Conservation (phyloP, 371 early-diverging fungal species). For the Mucor racemosus region DNA sequence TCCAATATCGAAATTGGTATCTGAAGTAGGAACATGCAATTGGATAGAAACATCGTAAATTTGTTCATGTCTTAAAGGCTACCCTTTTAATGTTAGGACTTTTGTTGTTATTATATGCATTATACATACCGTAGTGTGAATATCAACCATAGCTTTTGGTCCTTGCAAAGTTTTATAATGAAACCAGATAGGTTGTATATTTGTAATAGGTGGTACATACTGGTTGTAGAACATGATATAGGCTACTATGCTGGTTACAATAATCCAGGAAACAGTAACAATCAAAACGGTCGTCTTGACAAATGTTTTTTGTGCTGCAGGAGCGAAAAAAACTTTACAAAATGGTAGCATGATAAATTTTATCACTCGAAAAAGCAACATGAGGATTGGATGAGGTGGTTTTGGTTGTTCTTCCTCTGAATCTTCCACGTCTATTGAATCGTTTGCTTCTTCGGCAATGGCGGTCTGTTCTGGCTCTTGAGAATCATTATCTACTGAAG, state of each 20-base stretch:
- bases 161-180: conserved; percentile 31
- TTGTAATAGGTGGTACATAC: conserved; percentile 48
- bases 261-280: conserved; percentile 37
- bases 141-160: conserved; percentile 3
- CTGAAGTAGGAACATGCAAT: conserved; percentile 83
- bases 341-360: conserved; percentile 17
- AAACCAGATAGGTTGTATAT: conserved; percentile 50
- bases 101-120: not conserved
- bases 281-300: conserved; percentile 37
- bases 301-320: conserved; percentile 43
- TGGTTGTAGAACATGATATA: conserved; percentile 50
- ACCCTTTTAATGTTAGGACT: not conserved
- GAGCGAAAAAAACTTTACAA: conserved; percentile 33
- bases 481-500: conserved; percentile 13
- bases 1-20: conserved; percentile 74
- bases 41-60: conserved; percentile 60
- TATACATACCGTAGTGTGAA: conserved; percentile 4
- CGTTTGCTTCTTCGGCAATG: not conserved
- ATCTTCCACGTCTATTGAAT: not conserved
- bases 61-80: conserved; percentile 32
- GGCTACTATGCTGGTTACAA: conserved; percentile 45
- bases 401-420: not conserved
- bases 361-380: conserved; percentile 4
- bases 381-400: conserved; percentile 7
- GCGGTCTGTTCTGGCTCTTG: not conserved